Conservation (phyloP, 1,284 basidiomycete genomes). For the Austropuccinia psidii region DNA sequence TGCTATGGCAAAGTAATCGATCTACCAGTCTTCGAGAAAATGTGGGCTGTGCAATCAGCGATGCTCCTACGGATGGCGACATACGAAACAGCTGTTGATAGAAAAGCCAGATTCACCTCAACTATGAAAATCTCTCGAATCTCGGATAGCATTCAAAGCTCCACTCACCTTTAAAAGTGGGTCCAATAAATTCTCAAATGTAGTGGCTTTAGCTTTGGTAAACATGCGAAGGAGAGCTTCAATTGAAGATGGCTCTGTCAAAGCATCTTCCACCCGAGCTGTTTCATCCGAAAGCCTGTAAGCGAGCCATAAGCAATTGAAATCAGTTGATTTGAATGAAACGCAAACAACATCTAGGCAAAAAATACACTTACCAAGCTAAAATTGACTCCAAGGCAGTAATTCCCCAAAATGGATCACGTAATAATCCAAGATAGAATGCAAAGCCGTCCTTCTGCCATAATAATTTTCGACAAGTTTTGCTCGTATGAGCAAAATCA, state of each 20-base stretch:
- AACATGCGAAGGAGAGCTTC: slow-evolving; percentile 75
- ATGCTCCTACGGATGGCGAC: slow-evolving; percentile 65
- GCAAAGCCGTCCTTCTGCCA: slow-evolving; percentile 73
- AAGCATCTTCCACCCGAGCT: slow-evolving; percentile 78
- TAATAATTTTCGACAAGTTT: slow-evolving; percentile 72
- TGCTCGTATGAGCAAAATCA: slow-evolving; percentile 85
- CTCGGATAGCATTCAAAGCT: slow-evolving; percentile 55
- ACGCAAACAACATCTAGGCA: no score
- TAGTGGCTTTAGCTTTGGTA: slow-evolving; percentile 75
- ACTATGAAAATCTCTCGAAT: not conserved
- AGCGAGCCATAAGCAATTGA: not conserved
- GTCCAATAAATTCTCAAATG: slow-evolving; percentile 90
- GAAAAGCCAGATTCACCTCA: not conserved
- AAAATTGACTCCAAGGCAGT: slow-evolving; percentile 82
- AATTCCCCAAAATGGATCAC: slow-evolving; percentile 92
- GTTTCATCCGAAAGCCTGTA: slow-evolving; percentile 86
- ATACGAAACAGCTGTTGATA: slow-evolving; percentile 63
- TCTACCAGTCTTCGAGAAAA: slow-evolving; percentile 84
- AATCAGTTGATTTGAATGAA: not conserved
- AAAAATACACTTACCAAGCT: slow-evolving; percentile 60
- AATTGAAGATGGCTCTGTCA: slow-evolving; percentile 62
- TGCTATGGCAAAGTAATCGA: slow-evolving; percentile 60
- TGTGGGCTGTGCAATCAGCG: slow-evolving; percentile 62
- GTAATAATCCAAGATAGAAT: slow-evolving; percentile 74
- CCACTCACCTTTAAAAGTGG: slow-evolving; percentile 51